phyloP scores from a whole-genome alignment of 1,284 basidiomycete genomes.

The Pyrrhoderma lamaoense region DNA sequence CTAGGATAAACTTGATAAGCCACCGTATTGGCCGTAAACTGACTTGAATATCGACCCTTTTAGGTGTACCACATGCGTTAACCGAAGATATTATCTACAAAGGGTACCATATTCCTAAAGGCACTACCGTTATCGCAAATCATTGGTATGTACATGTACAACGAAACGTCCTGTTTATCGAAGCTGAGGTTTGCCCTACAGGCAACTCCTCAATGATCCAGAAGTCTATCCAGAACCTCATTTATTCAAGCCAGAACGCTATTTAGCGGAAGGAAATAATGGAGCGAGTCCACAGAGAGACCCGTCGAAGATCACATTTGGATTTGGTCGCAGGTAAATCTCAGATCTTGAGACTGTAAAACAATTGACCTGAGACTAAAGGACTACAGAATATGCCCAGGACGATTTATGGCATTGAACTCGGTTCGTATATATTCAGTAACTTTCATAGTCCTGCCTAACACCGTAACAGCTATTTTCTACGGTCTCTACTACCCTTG shows the following conservation, averaged over 20 bases:
- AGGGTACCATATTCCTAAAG: constrained; percentile 19
- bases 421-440: not conserved
- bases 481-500: not conserved
- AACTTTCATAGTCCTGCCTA: constrained; percentile 5
- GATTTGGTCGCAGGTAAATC: constrained; percentile 13
- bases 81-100: constrained; percentile 18
- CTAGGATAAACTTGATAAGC: not conserved
- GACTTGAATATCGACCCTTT: not conserved
- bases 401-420: not conserved
- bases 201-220: constrained; percentile 17
- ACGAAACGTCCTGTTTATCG: not conserved
- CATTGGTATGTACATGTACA: constrained; percentile 9
- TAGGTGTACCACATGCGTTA: constrained; percentile 17
- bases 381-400: not conserved
- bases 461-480: constrained; percentile 1
- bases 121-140: constrained; percentile 18
- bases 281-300: constrained; percentile 10
- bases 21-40: not conserved
- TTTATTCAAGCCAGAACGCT: constrained; percentile 16
- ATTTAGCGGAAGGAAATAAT: not conserved
- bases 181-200: constrained; percentile 10
- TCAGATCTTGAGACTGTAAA: not conserved
- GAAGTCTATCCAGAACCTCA: constrained; percentile 11
- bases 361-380: not conserved
- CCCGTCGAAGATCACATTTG: constrained; percentile 13